Evolutionary conservation across 164 flowering plant species (phyloP), one percentile per base, ranked within the genome.

Genomic region (Magnolia kwangsiensis): DNA sequence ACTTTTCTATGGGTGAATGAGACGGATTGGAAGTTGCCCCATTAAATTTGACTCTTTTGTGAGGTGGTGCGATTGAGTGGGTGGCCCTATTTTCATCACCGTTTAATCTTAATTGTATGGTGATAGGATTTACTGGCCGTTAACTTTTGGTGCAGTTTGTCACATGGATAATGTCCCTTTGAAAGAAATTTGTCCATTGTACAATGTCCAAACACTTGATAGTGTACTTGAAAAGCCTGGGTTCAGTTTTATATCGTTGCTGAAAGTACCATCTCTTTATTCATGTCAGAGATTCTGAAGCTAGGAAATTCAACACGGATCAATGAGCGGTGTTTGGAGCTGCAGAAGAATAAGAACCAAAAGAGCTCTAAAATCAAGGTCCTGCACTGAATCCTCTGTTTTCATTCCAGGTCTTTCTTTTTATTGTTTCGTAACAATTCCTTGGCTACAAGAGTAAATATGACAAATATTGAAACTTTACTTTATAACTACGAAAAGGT

Each of bases 301-400:
- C 89, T 96, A 29, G 90, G 90, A 67, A 91, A 75, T 78, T 72
- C 90, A 11, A 80, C 83, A 67, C 87, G 83, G 67, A 93, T 96
- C 29, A 93, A 89, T 70, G 99, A 94, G 74, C 83, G 84, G 58
- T 96, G 99, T 82, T 88, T 93, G 88, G 97, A 94, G 81, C 94
- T 96, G 80, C 98, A 93, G 79, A 88, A 84, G 83, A 89, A 82
- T 31, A 91, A 87, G 86, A 91, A 85, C 66, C 77, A 81, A 63
- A 87, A 77, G 70, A 81, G 74, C 51, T 85, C 96, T 51, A 93
- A 89, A 85, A 72, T 80, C 76, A 91, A 87, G 97, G 98, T 93
- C 74, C 18, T 50, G 27, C 27, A 58, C 50, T 77, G 50, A 16
- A 9, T 21, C 16, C 13, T 68, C 14, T 14, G n/a, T n/a, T 68